phyloP scores from a whole-genome alignment of 257 asterid genomes.

The Lycium ferocissimum region DNA sequence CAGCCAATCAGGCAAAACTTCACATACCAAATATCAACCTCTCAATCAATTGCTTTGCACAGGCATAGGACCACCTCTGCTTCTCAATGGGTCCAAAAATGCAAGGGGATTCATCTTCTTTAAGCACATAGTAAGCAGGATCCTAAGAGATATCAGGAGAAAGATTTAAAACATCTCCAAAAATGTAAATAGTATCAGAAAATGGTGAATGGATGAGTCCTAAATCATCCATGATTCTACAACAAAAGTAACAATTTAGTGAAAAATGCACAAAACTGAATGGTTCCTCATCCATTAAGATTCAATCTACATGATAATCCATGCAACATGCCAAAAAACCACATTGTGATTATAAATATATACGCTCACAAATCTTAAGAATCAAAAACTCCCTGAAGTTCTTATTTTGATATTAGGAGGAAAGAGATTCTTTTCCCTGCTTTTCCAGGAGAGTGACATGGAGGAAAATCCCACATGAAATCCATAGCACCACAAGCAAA shows the following conservation, averaged over 20 bases:
- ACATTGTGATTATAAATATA: background rate
- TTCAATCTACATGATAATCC: conserved; percentile 7
- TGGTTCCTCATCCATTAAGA: background rate
- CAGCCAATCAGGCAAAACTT: conserved; percentile 30
- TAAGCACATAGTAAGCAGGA: conserved; percentile 76
- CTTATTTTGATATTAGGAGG: conserved; percentile 9
- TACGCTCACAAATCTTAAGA: background rate
- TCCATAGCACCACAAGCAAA: background rate
- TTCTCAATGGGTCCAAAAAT: conserved; percentile 94
- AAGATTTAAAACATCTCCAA: conserved; percentile 36
- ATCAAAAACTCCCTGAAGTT: background rate
- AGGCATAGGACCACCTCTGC: conserved; percentile 99
- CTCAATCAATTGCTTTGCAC: conserved; percentile 95
- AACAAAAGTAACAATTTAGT: background rate
- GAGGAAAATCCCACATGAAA: background rate
- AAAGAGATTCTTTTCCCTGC: background rate
- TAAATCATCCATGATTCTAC: conserved; percentile 5
- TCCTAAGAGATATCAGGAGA: conserved; percentile 58
- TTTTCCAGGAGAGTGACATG: background rate
- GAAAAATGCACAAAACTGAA: background rate
- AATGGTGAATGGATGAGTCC: background rate
- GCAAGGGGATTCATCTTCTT: conserved; percentile 91
- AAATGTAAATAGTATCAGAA: conserved; percentile 18
- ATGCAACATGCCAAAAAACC: background rate
- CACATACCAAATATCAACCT: conserved; percentile 88